A percentile compares a stretch with the other conserved stretches of the same genome.
Conservation (phyloP, 768 basidiomycete species). For the Lactarius tabidus region DNA sequence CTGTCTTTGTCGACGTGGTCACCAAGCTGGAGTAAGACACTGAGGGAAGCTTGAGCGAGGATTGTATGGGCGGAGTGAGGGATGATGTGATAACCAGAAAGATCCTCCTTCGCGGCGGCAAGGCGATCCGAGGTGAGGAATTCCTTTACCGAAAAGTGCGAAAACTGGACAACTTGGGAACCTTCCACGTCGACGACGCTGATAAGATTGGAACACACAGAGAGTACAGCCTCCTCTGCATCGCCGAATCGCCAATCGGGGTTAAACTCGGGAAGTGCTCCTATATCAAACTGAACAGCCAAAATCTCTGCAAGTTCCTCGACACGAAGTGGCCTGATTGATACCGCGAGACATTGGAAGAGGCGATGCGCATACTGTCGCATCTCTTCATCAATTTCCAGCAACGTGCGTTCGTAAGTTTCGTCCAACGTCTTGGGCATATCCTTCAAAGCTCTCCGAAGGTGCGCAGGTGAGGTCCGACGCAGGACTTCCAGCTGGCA, state of each 20-base stretch:
- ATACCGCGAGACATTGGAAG: slow-evolving; percentile 8
- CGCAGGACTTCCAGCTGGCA: slow-evolving; percentile 7
- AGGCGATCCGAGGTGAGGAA: slow-evolving; percentile 6
- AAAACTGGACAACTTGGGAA: neutral
- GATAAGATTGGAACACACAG: slow-evolving; percentile 3
- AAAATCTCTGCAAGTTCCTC: slow-evolving; percentile 9
- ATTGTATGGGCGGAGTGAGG: neutral
- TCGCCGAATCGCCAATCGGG: slow-evolving; percentile 10
- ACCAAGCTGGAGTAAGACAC: neutral
- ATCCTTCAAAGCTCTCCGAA: neutral
- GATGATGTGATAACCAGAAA: slow-evolving; percentile 2
- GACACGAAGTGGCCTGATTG: slow-evolving; percentile 1
- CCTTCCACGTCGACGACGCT: neutral
- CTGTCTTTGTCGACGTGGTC: neutral
- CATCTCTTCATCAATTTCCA: neutral
- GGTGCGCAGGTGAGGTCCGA: neutral
- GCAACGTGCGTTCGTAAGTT: neutral
- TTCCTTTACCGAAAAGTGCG: slow-evolving; percentile 14
- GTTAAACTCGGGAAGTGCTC: neutral
- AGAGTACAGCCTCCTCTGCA: neutral
- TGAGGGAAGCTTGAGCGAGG: neutral
- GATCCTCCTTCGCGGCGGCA: neutral
- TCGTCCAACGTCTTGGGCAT: slow-evolving; percentile 4
- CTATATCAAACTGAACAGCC: neutral
- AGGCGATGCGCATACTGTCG: slow-evolving; percentile 2